Base-by-base conservation (phyloP, 148 eudicot genomes). In the Talinum fruticosum region DNA sequence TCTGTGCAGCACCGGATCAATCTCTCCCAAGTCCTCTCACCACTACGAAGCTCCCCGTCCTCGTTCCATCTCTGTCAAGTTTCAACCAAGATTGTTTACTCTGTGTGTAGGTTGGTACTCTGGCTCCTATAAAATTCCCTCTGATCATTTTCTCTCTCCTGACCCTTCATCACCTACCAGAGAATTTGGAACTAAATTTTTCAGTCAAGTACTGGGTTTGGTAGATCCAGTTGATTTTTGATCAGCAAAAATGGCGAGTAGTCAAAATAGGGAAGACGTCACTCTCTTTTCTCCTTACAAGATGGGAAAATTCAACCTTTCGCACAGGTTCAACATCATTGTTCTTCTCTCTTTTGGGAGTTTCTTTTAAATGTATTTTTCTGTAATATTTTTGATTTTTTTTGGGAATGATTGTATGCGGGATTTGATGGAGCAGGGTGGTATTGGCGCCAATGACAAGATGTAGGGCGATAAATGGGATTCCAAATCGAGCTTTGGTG, bases 381-480 rank as follows among this genome's bases (percentile, higher is more conserved):
- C 2, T 21, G 18, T 68, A 23, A 59, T 19, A 23, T 3, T 41
- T 41, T n/a, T 1, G 8, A 36, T n/a, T 37, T 38, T n/a, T 8
- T n/a, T 69, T 1, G 10, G 37, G 10, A 15, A 5, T 69, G 10
- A 8, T 37, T 8, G 24, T 10, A 38, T 28, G 34, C 15, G 24
- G 45, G 2, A 21, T 75, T 10, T 79, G 41, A 32, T n/a, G n/a
- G 14, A 19, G 79, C 86, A 95, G 99, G 83, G 86, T 95, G 79
- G 99, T 95, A 33, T 82, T 95, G 73, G 97, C 97, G 13, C 99
- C 99, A 18, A 95, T 95, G 99, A 95, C 99, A 21, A 88, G 97
- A 77, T 92, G 97, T 84, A 88, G 99, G 78, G 97, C 99, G 23
- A 71, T 90, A 49, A 86, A 88, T 82, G 90, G 78, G 66, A 83